Percentiles rank a stretch among this genome's conserved stretches.
These are phyloP conservation scores for Globisporangium alternatum DNA, from an alignment of 352 stramenopile genomes.

Conservation along the genomic window DNA sequence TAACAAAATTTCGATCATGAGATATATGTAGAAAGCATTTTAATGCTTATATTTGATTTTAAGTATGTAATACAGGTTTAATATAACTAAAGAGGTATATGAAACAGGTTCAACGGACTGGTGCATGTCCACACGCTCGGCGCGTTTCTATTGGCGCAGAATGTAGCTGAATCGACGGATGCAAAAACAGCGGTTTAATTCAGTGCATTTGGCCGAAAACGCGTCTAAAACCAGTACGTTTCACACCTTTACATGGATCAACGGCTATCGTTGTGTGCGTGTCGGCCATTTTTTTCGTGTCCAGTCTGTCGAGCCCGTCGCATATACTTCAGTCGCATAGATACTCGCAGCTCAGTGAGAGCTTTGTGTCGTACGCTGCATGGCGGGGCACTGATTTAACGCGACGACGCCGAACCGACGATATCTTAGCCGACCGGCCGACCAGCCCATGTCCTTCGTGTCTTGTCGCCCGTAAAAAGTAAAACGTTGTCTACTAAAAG, in stretches of 20 bases:
- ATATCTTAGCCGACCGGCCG: too few species aligned
- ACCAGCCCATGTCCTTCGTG: too few species aligned
- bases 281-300: background rate
- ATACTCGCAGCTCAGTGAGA: too few species aligned
- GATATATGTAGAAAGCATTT: too few species aligned
- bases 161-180: too few species aligned
- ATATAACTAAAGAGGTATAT: background rate
- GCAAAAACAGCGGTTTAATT: background rate
- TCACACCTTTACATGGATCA: background rate
- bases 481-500: too few species aligned
- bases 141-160: slow-evolving; percentile 15
- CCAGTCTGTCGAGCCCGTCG: background rate
- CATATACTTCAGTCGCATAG: too few species aligned
- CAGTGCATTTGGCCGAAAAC: background rate
- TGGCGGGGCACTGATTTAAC: background rate
- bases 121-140: slow-evolving; percentile 8
- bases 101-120: background rate
- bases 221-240: background rate
- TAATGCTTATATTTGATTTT: too few species aligned
- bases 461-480: too few species aligned
- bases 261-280: background rate
- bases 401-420: background rate
- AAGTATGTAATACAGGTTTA: background rate
- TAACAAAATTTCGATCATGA: too few species aligned
- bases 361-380: background rate